Base-by-base conservation (phyloP, 768 basidiomycete species). In the Amylocystis lapponica region DNA sequence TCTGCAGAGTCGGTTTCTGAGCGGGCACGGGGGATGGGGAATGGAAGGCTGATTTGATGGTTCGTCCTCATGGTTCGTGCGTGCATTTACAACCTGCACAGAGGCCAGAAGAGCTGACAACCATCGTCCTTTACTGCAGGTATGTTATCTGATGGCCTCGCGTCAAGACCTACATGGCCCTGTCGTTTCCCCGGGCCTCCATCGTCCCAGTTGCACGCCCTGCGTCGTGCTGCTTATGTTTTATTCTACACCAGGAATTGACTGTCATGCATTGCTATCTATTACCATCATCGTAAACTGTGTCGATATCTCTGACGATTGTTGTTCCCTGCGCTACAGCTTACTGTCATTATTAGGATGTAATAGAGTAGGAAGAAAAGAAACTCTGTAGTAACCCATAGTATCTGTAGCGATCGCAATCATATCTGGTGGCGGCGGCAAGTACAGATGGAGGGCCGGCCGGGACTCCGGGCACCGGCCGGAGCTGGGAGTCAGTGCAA, bases 11-110 rank as follows among this genome's bases (percentile, higher is more conserved):
- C 76, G 83, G 22, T 97, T 96, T 69, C 67, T 98, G 49, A 72
- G 72, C 41, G 92, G 92, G 8, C 62, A 66, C 17, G 79, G 73
- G 25, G 92, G 93, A 5, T 96, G 92, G 92, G 64, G 72, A 13
- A 55, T 60, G 60, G 65, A 55, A 36, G 46, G 52, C 34, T 54
- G 47, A 51, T 39, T 20, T 19, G 22, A 17, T 22, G 32, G 27
- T 17, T 31, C 20, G 35, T 7, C 47, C 43, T 39, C 50, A 40
- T 51, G 47, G 39, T 44, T 26, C 43, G 53, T 51, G 53, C 53
- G 47, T 54, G 53, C 49, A 41, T n/a, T 27, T 30, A 13, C 22
- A 29, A 20, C 40, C 23, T 25, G 39, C 26, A 29, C 48, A 51
- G 50, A 47, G 37, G 49, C 33, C 23, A 21, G 25, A 23, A 43